Conservation (phyloP, 1,284 basidiomycete genomes). For the Veloboletus limbatus region DNA sequence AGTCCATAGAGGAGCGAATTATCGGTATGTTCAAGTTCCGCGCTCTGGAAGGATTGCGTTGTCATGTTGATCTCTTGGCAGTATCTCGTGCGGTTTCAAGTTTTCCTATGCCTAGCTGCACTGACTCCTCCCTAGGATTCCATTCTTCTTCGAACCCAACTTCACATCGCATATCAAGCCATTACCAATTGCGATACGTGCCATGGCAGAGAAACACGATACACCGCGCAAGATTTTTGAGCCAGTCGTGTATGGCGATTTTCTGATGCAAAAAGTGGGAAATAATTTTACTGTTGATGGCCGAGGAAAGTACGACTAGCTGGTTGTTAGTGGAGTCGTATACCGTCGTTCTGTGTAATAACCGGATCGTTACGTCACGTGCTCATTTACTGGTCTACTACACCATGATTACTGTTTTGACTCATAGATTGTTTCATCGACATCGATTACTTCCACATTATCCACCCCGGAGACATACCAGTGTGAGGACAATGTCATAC, state of each 20-base stretch:
- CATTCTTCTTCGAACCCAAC: conserved; percentile 87
- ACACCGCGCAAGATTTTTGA: conserved; percentile 33
- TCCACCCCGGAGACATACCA: conserved; percentile 11
- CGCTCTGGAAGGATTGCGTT: neutral
- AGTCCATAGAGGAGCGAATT: conserved; percentile 67
- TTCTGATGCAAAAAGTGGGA: conserved; percentile 67
- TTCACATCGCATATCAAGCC: conserved; percentile 66
- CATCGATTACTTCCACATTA: conserved; percentile 19
- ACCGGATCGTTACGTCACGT: conserved; percentile 3
- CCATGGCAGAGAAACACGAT: conserved; percentile 25
- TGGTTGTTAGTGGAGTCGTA: neutral
- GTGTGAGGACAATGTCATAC: conserved; percentile 54
- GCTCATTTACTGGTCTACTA: neutral
- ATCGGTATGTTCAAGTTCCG: conserved; percentile 47
- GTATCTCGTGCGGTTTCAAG: conserved; percentile 47
- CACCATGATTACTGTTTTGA: neutral
- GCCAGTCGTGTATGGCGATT: conserved; percentile 71
- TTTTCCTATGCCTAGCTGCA: neutral
- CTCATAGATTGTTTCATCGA: conserved; percentile 14
- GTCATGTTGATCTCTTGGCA: conserved; percentile 25
- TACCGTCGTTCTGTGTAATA: neutral
- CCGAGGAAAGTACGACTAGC: conserved; percentile 43
- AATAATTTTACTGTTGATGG: conserved; percentile 56
- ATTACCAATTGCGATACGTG: conserved; percentile 51
- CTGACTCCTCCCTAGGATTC: conserved; percentile 46